phyloP scores from a whole-genome alignment of 192 early-diverging fungal species.

The Linnemannia hyalina region DNA sequence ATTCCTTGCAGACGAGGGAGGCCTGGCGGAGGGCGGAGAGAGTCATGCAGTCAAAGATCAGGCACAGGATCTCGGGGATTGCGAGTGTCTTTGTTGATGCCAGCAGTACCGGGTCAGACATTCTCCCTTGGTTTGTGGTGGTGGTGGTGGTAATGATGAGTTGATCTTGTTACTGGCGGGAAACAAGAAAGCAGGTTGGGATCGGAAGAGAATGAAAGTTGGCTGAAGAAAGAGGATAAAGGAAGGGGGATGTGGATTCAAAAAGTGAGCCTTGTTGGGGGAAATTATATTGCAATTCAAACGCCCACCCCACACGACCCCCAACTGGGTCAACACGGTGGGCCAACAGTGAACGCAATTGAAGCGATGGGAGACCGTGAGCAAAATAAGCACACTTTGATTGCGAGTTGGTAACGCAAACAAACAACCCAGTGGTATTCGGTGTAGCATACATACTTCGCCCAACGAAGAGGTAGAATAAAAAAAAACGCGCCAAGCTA shows the following conservation, averaged over 20 bases:
- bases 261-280: neutral
- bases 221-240: neutral
- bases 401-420: too few species aligned
- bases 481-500: too few species aligned
- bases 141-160: neutral
- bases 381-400: too few species aligned
- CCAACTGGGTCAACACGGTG: too few species aligned
- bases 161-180: neutral
- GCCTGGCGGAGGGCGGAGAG: constrained; percentile 8
- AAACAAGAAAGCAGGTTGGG: neutral
- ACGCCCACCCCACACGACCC: too few species aligned
- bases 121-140: neutral
- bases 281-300: too few species aligned
- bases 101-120: neutral
- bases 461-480: too few species aligned
- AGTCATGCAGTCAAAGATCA: constrained; percentile 29
- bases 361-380: too few species aligned
- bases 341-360: too few species aligned
- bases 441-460: too few species aligned
- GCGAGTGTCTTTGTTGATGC: constrained; percentile 13
- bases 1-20: constrained; percentile 28
- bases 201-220: too few species aligned
- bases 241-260: neutral
- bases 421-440: too few species aligned
- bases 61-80: constrained; percentile 43